These are phyloP conservation scores for Friedmanniomyces simplex DNA, from an alignment of 495 filamentous ascomycete genomes.

Conservation along the genomic window DNA sequence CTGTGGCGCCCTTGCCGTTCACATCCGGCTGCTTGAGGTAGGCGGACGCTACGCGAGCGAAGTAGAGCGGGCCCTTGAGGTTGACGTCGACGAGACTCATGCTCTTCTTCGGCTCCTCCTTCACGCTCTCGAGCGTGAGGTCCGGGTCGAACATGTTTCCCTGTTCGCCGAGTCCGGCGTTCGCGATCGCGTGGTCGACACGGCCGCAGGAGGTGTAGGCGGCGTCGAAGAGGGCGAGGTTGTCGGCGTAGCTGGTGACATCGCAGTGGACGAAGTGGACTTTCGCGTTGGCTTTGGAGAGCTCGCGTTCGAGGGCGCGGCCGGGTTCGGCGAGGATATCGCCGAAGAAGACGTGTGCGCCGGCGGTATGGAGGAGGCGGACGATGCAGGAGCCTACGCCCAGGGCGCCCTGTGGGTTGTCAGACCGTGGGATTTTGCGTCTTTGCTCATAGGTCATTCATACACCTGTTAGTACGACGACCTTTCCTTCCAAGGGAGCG, in stretches of 20 bases:
- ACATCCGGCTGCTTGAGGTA: slow-evolving; percentile 14
- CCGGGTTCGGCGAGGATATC: slow-evolving; percentile 12
- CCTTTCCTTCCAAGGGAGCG: slow-evolving; percentile 8
- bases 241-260: slow-evolving; percentile 13
- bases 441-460: background rate
- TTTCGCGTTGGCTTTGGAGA: background rate
- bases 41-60: slow-evolving; percentile 15
- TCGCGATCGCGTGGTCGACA: slow-evolving; percentile 22
- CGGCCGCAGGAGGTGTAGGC: slow-evolving; percentile 10
- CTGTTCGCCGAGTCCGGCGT: slow-evolving; percentile 16
- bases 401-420: slow-evolving; percentile 6
- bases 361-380: slow-evolving; percentile 7
- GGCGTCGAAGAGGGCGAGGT: slow-evolving; percentile 16
- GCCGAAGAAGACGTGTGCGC: slow-evolving; percentile 22
- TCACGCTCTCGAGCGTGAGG: slow-evolving; percentile 15
- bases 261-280: slow-evolving; percentile 17
- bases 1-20: background rate
- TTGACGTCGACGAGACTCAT: slow-evolving; percentile 16
- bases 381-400: slow-evolving; percentile 18
- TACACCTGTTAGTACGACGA: slow-evolving; percentile 17
- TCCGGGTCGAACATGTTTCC: slow-evolving; percentile 17
- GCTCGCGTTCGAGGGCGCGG: slow-evolving; percentile 4
- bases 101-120: slow-evolving; percentile 6
- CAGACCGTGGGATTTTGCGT: background rate
- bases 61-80: slow-evolving; percentile 17